Evolutionary conservation across 1,284 basidiomycete genomes (phyloP), one percentile per base, ranked within the genome.

Genomic region (Cerrena zonata): DNA sequence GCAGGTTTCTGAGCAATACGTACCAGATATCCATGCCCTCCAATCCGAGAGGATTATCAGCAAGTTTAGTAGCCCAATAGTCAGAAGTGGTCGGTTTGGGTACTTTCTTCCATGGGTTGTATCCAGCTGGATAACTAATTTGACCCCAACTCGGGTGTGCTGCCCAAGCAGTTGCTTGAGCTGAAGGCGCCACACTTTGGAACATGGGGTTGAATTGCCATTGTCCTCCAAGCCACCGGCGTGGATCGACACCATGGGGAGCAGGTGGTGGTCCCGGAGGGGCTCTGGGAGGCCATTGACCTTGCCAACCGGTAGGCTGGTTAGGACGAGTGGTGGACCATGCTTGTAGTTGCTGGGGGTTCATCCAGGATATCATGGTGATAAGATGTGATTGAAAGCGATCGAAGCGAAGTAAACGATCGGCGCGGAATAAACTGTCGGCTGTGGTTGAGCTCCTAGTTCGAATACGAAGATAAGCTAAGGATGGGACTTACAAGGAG

Each of bases 11-110:
- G 43, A 38, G 41, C 21, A 26, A 46, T 23, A 75, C 80, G 55
- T 61, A 86, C 84, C 74, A 74, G 52, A 79, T 77, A 43, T 83
- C 72, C 82, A 87, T 85, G 49, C 79, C 75, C 57, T 76, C 69
- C 21, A 89, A 69, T 37, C 80, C 82, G 2, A 89, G 67, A 0
- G 81, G 80, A 61, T 88, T 88, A 46, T 80, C 73, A 1, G 68
- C 60, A 27, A 88, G 59, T 58, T 74, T 65, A 3, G 75, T 77
- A 2, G 73, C 72, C 62, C 82, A 77, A 64, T 87, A 87, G 47
- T 77, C 78, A 2, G 76, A 76, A 57, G 78, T 81, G 4, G 81
- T 77, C 15, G 70, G 59, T 26, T 80, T 77, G 24, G 65, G 63
- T 48, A 53, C 54, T 4, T 54, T 56, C 46, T 56, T 57, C 45